Conservation (phyloP, 768 basidiomycete genomes). For the Tricholoma flavovirens region DNA sequence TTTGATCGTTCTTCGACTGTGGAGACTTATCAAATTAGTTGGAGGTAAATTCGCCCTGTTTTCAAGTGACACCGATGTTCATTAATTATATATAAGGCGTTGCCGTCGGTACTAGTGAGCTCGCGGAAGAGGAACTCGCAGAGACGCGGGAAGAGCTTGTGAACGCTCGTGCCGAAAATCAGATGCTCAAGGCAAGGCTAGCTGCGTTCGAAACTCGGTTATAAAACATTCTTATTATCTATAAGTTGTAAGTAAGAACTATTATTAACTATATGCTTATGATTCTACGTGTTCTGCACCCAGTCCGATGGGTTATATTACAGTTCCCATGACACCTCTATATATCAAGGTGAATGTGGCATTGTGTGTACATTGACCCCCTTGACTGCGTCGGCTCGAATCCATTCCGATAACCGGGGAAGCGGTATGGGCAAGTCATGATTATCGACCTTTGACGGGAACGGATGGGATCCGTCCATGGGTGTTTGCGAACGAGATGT, state of each 20-base stretch:
- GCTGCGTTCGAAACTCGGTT: background rate
- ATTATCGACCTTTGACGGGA: slow-evolving; percentile 38
- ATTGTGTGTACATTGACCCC: slow-evolving; percentile 19
- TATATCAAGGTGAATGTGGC: slow-evolving; percentile 14
- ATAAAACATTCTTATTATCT: slow-evolving; percentile 1
- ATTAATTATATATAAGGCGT: slow-evolving; percentile 43
- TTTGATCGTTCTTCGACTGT: slow-evolving; percentile 69
- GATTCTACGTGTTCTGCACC: background rate
- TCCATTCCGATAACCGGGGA: slow-evolving; percentile 47
- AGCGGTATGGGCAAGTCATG: slow-evolving; percentile 53
- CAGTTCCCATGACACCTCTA: background rate
- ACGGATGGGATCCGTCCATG: slow-evolving; percentile 22
- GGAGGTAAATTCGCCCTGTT: slow-evolving; percentile 27
- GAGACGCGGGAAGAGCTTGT: slow-evolving; percentile 45
- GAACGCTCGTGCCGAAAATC: slow-evolving; percentile 49
- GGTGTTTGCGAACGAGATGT: slow-evolving; percentile 25
- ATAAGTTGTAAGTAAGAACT: background rate
- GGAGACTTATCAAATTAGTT: slow-evolving; percentile 76
- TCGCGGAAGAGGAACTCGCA: slow-evolving; percentile 53
- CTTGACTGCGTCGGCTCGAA: slow-evolving; percentile 36
- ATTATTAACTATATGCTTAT: background rate
- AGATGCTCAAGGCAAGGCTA: slow-evolving; percentile 31
- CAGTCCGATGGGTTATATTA: background rate
- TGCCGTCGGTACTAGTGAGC: slow-evolving; percentile 67
- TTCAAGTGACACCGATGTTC: background rate